Evolutionary conservation across 495 filamentous ascomycete genomes (phyloP), one percentile per base, ranked within the genome.

Genomic region (Podospora tetraspora): DNA sequence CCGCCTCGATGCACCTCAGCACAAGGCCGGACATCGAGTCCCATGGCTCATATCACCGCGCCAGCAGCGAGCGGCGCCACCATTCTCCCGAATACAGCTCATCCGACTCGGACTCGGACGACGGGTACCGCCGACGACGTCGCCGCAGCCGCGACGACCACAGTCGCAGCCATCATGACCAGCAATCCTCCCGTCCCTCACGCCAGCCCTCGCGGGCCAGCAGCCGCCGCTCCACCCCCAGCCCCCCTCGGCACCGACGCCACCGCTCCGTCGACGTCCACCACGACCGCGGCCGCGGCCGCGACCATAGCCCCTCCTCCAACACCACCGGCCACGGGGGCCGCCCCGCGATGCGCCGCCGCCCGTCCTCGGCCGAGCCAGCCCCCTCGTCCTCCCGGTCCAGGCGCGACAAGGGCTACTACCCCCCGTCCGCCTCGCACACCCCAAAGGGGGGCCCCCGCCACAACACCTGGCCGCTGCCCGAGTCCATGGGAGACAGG

Each of bases 381-480:
- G 23, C 22, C 30, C 19, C 22, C 23, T 59, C 57, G 1, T 25
- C 57, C 57, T 24, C 22, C 22, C 19, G 23, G n/a, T 64, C 62
- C 22, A 16, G 5, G n/a, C 10, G 19, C 57, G 16, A 21, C 21
- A 59, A 66, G 37, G 24, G 24, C 21, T 61, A 64, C 64, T 65
- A 62, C 43, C 64, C 63, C n/a, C 68, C 64, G 1, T 70, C 68
- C 0, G n/a, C 68, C 3, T 62, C 57, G 29, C 68, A 58, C 37
- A 29, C 66, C 3, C 19, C 32, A 64, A 59, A 60, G 34, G 9
- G n/a, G 62, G 29, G 32, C 3, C 6, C 32, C 25, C 25, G 13
- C 56, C 62, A 22, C 62, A 29, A 52, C 43, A 52, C 43, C 16
- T 52, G 43, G 43, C 43, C 43, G 7, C 16, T 58, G 24, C 27